Percentiles rank a stretch among this genome's conserved stretches.
Conservation (phyloP, 106 monocot genomes). For the Gastrodia elata region DNA sequence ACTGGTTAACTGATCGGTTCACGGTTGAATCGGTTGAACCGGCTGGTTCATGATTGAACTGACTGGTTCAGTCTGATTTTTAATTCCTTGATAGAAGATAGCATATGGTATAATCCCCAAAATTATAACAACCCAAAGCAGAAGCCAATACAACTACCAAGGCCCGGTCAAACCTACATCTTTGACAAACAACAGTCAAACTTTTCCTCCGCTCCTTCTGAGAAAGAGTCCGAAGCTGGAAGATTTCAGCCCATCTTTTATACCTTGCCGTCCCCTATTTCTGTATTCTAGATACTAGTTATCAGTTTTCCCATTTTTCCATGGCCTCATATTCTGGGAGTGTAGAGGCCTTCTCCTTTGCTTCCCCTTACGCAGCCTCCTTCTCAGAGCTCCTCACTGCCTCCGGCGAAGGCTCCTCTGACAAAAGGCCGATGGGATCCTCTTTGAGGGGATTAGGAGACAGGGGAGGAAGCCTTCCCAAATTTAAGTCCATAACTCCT, state of each 20-base stretch:
- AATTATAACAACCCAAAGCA: too few species aligned
- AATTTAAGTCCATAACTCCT: constrained; percentile 61
- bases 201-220: background rate
- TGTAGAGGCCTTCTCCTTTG: constrained; percentile 27
- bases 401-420: constrained; percentile 14
- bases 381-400: constrained; percentile 52
- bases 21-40: too few species aligned
- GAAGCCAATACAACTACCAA: background rate
- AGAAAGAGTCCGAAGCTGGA: background rate
- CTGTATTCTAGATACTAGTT: background rate
- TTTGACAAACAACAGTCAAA: constrained; percentile 10
- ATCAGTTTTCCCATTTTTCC: constrained; percentile 1
- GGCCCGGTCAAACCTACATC: constrained; percentile 15
- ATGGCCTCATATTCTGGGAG: constrained; percentile 50
- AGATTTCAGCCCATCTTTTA: background rate
- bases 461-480: constrained; percentile 30
- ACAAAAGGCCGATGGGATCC: background rate
- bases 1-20: too few species aligned
- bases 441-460: background rate
- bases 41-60: too few species aligned
- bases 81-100: too few species aligned
- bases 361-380: constrained; percentile 29
- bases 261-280: background rate
- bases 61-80: too few species aligned
- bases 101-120: too few species aligned